Evolutionary conservation across 1,284 basidiomycete species (phyloP), one percentile per base, ranked within the genome.

Genomic region (Cryptococcus hybrid): DNA sequence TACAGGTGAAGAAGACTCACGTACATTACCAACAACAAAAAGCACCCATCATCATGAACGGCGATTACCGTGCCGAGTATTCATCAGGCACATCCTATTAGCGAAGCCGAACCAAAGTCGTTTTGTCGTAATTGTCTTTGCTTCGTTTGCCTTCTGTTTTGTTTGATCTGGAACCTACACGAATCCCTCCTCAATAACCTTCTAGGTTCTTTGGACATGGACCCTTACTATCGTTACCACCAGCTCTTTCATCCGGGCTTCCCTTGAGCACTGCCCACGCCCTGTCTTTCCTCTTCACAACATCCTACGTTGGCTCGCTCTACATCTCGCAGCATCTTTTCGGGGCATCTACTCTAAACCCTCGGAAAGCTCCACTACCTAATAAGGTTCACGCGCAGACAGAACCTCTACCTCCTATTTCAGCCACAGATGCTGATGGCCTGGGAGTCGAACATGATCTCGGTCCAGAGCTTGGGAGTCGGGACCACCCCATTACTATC

Each of bases 201-300:
- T 24, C 24, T 24, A 24, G 24, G 24, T 24, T 24, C 24, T 24
- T 24, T 24, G 24, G 24, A 24, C 24, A 24, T 24, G 24, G 24
- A 24, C 24, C 24, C 0, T 81, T 90, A 0, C 81, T 92, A 53
- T 75, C 83, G 37, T 84, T 90, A 0, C 95, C 24, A 24, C 24
- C 24, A 24, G 24, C 40, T 42, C 40, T 42, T 42, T 9, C 40
- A 42, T 42, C 40, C 9, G n/a, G n/a, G n/a, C 65, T 77, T 30
- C 49, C 65, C 1, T 58, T 72, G 0, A 15, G 38, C 7, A 47
- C 63, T 7, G 66, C 77, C 0, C 70, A 78, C 37, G 39, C 65
- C 15, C 67, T 73, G 11, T 69, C 71, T 34, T 61, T 76, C 46
- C 42, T 75, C 35, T 74, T 81, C 57, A 79, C 80, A 0, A 59